Conservation (phyloP, 352 stramenopile genomes). For the Phytophthora pseudosyringae region DNA sequence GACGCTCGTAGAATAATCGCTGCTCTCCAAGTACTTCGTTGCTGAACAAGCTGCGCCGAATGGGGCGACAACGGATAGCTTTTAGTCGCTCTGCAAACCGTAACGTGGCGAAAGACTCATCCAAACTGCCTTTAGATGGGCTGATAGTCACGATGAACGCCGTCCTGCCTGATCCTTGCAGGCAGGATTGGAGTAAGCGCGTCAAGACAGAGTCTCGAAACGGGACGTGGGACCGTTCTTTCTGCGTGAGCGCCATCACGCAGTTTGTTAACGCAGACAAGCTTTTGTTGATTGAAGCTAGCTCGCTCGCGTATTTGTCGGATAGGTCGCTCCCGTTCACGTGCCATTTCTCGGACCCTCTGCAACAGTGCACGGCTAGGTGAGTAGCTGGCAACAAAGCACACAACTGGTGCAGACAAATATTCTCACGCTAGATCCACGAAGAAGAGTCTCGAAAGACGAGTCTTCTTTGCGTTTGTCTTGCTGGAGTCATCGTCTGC, state of each 20-base stretch:
- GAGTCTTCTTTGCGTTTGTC: slow-evolving; percentile 33
- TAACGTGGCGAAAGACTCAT: slow-evolving; percentile 76
- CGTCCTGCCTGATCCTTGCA: slow-evolving; percentile 58
- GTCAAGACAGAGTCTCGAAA: slow-evolving; percentile 79
- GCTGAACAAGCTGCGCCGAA: slow-evolving; percentile 55
- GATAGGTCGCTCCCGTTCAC: slow-evolving; percentile 56
- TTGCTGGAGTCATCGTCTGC: slow-evolving; percentile 7
- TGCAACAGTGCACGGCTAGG: slow-evolving; percentile 22
- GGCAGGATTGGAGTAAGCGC: slow-evolving; percentile 66
- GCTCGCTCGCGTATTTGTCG: slow-evolving; percentile 69
- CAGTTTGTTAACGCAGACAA: slow-evolving; percentile 80
- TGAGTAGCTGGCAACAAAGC: slow-evolving; percentile 3
- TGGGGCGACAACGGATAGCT: slow-evolving; percentile 58
- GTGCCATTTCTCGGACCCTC: slow-evolving; percentile 76
- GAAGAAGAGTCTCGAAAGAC: slow-evolving; percentile 68
- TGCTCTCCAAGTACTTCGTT: slow-evolving; percentile 63
- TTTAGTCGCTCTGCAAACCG: slow-evolving; percentile 75
- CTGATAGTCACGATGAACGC: slow-evolving; percentile 78
- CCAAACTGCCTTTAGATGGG: slow-evolving; percentile 53
- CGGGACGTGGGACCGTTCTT: slow-evolving; percentile 57
- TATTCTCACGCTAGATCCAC: slow-evolving; percentile 70
- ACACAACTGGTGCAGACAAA: neutral
- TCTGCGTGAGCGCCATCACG: slow-evolving; percentile 70
- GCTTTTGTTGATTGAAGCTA: slow-evolving; percentile 78
- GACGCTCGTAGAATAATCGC: slow-evolving; percentile 68